Evolutionary conservation across 2,329 filamentous ascomycete genomes (phyloP).

Genomic region (Hypoxylon rubiginosum): DNA sequence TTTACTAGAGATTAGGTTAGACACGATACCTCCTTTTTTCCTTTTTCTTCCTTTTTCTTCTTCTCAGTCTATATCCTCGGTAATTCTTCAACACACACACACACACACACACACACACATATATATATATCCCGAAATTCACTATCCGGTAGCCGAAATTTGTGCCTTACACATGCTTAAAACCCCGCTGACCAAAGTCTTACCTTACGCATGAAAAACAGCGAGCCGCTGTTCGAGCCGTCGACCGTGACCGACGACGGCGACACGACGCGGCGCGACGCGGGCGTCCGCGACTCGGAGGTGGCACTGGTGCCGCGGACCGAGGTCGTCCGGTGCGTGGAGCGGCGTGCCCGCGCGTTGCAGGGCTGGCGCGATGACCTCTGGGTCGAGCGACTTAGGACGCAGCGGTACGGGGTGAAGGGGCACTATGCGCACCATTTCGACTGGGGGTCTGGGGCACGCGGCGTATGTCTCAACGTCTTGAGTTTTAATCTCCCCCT

Average conservation of each 20-base stretch:
- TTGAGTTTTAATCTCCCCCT: neutral
- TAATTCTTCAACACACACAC: too few species aligned
- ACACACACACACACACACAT: too few species aligned
- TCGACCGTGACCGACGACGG: constrained; percentile 66
- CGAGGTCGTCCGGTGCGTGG: constrained; percentile 55
- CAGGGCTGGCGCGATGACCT: constrained; percentile 68
- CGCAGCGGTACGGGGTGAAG: constrained; percentile 62
- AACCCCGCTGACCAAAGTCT: too few species aligned
- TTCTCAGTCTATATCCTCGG: too few species aligned
- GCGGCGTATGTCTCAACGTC: constrained; percentile 52
- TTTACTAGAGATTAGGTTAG: constrained; percentile 65
- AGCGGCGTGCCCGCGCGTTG: constrained; percentile 60
- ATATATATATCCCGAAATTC: neutral
- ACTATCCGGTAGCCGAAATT: too few species aligned
- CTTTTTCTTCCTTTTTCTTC: neutral
- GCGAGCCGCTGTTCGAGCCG: constrained; percentile 63
- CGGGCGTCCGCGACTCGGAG: constrained; percentile 63
- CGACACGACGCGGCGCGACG: constrained; percentile 57
- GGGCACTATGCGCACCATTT: constrained; percentile 69
- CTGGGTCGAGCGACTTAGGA: constrained; percentile 66
- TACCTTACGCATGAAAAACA: too few species aligned
- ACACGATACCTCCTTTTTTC: neutral
- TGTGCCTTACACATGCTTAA: too few species aligned
- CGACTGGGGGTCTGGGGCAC: constrained; percentile 67
- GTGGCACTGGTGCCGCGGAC: constrained; percentile 66